Conservation (phyloP, 2,329 filamentous ascomycete genomes). For the Hypoxylon rubiginosum region DNA sequence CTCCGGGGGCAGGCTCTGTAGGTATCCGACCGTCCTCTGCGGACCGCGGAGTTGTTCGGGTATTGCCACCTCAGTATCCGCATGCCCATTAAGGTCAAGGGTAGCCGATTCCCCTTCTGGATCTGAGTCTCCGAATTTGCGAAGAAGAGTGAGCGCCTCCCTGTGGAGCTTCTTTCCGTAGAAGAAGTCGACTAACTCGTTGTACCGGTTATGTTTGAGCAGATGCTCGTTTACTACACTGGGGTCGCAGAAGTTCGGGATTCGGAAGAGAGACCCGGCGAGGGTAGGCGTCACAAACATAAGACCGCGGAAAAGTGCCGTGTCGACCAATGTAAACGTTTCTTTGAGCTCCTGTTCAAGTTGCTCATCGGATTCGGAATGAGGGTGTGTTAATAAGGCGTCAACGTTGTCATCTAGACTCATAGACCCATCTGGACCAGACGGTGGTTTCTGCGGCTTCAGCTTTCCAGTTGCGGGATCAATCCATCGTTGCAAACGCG, state of each 20-base stretch:
- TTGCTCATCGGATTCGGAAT: constrained; percentile 66
- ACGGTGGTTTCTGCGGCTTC: constrained; percentile 63
- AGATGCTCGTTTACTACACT: constrained; percentile 94
- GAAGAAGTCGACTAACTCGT: constrained; percentile 96
- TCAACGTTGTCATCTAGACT: constrained; percentile 47
- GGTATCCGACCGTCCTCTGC: constrained; percentile 84
- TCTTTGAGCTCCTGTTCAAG: constrained; percentile 79
- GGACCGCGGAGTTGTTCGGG: constrained; percentile 77
- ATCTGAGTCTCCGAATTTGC: constrained; percentile 76
- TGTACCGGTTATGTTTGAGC: constrained; percentile 88
- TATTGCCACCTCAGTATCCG: constrained; percentile 49
- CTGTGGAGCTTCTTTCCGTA: constrained; percentile 94
- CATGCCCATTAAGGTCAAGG: constrained; percentile 45
- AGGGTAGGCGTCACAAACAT: constrained; percentile 92
- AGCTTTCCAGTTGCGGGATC: constrained; percentile 73
- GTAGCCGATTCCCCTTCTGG: constrained; percentile 56
- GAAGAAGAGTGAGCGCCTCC: constrained; percentile 84
- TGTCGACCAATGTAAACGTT: constrained; percentile 89
- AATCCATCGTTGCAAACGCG: constrained; percentile 71
- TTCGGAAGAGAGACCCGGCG: constrained; percentile 90
- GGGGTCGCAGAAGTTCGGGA: constrained; percentile 97
- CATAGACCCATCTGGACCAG: constrained; percentile 57
- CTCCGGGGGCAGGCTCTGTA: constrained; percentile 89
- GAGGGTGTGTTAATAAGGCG: constrained; percentile 56
- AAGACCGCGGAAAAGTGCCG: constrained; percentile 91